These are phyloP conservation scores for Prunus fruticosa DNA, from an alignment of 306 rosid genomes.

Conservation along the genomic window DNA sequence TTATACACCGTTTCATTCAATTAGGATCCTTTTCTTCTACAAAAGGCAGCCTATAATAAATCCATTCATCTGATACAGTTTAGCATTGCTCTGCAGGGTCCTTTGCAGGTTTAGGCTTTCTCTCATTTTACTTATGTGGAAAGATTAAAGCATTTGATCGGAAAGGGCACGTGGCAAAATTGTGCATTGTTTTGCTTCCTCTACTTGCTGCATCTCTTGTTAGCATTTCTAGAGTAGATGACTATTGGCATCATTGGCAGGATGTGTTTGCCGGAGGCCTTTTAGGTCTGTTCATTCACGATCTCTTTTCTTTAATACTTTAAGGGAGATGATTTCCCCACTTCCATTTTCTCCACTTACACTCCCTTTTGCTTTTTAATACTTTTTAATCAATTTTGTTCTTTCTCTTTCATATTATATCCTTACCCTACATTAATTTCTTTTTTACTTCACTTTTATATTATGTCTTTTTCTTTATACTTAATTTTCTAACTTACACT, in stretches of 20 bases:
- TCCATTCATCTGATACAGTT: not conserved
- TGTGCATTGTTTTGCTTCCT: conserved; percentile 76
- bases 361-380: no score
- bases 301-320: not conserved
- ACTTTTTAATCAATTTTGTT: no score
- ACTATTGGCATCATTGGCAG: conserved; percentile 99
- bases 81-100: conserved; percentile 56
- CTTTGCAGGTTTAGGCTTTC: conserved; percentile 86
- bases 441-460: no score
- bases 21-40: not conserved
- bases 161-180: conserved; percentile 73
- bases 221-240: conserved; percentile 79
- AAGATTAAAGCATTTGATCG: conserved; percentile 78
- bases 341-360: no score
- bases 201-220: conserved; percentile 73
- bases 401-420: no score
- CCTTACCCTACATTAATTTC: no score
- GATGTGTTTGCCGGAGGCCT: conserved; percentile 84
- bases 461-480: no score
- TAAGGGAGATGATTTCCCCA: no score
- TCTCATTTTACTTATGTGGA: conserved; percentile 73
- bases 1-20: not conserved
- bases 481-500: no score
- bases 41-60: not conserved
- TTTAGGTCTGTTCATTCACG: conserved; percentile 41